Evolutionary conservation across 2,329 filamentous ascomycete species (phyloP), one percentile per base, ranked within the genome.

Genomic region (Microsporum audouinii): DNA sequence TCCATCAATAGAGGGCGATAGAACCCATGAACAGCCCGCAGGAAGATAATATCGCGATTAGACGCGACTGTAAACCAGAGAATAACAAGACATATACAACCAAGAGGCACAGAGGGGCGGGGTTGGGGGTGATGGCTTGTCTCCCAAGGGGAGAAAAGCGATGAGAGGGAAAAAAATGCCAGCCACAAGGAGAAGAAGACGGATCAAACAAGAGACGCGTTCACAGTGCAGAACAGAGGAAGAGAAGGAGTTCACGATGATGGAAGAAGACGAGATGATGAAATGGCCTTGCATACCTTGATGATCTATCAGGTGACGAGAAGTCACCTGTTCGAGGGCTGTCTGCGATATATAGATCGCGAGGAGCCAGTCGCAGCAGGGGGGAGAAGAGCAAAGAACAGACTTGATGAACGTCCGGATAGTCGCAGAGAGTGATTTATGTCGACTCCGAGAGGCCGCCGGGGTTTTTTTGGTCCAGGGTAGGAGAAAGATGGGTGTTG

Each of bases 271-370:
- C 17, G 34, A 27, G 49, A 41, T 31, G 63, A 60, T 60, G 57
- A 58, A 63, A 57, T 41, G 55, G 55, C 36, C 34, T 47, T 43
- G 55, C 61, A 39, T 61, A 58, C 61, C 58, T 62, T 63, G 63
- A 63, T 63, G 61, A 60, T 62, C 45, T 63, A 65, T 65, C 64
- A 65, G 63, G 65, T 62, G 61, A 62, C 64, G 61, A 65, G 60
- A 66, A 61, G 63, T 63, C 64, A 65, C 58, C 57, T 65, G 63
- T 12, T 63, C 58, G 57, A 47, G 61, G 43, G 61, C 55, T 47
- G 17, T 23, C 17, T 60, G 61, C 59, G 61, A 63, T 65, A 63
- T 65, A 65, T 65, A 65, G 63, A 65, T 65, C 58, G 41, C 57
- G 58, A 62, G 47, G 12, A 45, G 59, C 56, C 33, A 17, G 23